phyloP scores from a whole-genome alignment of 495 filamentous ascomycete species.

The Articulospora tetracladia region DNA sequence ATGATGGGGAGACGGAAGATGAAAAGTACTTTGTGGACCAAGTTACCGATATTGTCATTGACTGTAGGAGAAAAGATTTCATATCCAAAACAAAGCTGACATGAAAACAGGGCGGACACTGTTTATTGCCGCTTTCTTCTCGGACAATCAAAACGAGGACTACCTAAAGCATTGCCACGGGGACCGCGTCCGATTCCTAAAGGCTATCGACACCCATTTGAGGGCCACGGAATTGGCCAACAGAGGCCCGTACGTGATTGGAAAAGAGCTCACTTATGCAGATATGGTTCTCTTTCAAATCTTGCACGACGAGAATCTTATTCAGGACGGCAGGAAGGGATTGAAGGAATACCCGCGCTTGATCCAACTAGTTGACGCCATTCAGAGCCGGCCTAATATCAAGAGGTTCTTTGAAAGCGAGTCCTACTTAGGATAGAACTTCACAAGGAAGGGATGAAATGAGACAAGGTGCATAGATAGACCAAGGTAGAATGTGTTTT shows the following conservation, averaged over 20 bases:
- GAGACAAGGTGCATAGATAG: not conserved
- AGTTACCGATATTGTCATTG: constrained; percentile 39
- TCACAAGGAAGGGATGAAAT: not conserved
- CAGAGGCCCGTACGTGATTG: constrained; percentile 24
- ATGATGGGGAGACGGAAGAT: constrained; percentile 35
- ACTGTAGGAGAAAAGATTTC: constrained; percentile 28
- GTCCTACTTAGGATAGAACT: constrained; percentile 24
- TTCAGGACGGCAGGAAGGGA: constrained; percentile 25
- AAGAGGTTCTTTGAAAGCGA: constrained; percentile 28
- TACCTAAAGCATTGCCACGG: constrained; percentile 25
- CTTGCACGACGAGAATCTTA: constrained; percentile 27
- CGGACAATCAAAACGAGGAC: constrained; percentile 9
- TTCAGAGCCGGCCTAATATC: constrained; percentile 26
- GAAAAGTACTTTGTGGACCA: constrained; percentile 42
- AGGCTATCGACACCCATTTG: constrained; percentile 24
- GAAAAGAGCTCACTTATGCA: constrained; percentile 27
- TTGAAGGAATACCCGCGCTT: constrained; percentile 30
- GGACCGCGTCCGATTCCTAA: constrained; percentile 13
- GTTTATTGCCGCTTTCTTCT: constrained; percentile 29
- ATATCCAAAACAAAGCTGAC: not conserved
- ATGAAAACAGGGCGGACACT: constrained; percentile 23
- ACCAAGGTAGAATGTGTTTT: too few species aligned
- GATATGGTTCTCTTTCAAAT: constrained; percentile 30
- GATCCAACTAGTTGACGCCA: constrained; percentile 26
- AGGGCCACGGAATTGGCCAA: constrained; percentile 16